Evolutionary conservation across 2,329 filamentous ascomycete species (phyloP).

Genomic region (Trichoderma sp.): DNA sequence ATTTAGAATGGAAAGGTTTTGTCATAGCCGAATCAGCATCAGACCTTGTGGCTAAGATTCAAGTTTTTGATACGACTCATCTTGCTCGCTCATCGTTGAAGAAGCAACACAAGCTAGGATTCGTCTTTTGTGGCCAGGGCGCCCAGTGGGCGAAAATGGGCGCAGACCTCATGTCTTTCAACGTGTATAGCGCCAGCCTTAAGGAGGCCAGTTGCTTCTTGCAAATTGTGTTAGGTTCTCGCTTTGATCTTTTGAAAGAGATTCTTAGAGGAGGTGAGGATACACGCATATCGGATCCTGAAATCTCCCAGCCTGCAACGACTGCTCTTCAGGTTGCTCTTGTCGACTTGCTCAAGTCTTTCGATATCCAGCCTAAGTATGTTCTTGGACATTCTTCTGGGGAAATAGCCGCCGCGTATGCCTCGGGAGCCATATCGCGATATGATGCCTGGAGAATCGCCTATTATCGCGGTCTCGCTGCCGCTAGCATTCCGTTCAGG

Average conservation of each 20-base stretch:
- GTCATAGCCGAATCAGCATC: slow-evolving; percentile 38
- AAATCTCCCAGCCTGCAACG: slow-evolving; percentile 44
- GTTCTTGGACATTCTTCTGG: slow-evolving; percentile 51
- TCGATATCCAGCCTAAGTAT: slow-evolving; percentile 35
- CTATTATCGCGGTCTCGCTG: slow-evolving; percentile 43
- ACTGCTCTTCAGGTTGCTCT: slow-evolving; percentile 47
- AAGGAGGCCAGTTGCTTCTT: slow-evolving; percentile 37
- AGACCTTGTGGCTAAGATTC: slow-evolving; percentile 38
- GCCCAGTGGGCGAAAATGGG: slow-evolving; percentile 48
- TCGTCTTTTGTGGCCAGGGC: slow-evolving; percentile 48
- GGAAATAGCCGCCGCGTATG: slow-evolving; percentile 49
- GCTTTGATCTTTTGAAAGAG: slow-evolving; percentile 41
- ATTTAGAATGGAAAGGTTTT: slow-evolving; percentile 45
- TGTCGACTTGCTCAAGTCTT: slow-evolving; percentile 41
- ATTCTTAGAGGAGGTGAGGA: slow-evolving; percentile 32
- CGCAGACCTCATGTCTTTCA: slow-evolving; percentile 42
- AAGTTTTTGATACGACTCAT: slow-evolving; percentile 23
- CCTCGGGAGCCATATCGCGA: slow-evolving; percentile 38
- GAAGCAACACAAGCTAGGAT: slow-evolving; percentile 38
- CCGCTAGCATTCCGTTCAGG: slow-evolving; percentile 32
- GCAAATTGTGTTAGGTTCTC: slow-evolving; percentile 32
- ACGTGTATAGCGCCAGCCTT: slow-evolving; percentile 45
- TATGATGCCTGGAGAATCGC: slow-evolving; percentile 45
- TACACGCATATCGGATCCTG: slow-evolving; percentile 37
- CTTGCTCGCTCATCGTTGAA: slow-evolving; percentile 31